Evolutionary conservation across 441 rosid genomes (phyloP), one percentile per base, ranked within the genome.

Genomic region (Arabidopsis hybrid): DNA sequence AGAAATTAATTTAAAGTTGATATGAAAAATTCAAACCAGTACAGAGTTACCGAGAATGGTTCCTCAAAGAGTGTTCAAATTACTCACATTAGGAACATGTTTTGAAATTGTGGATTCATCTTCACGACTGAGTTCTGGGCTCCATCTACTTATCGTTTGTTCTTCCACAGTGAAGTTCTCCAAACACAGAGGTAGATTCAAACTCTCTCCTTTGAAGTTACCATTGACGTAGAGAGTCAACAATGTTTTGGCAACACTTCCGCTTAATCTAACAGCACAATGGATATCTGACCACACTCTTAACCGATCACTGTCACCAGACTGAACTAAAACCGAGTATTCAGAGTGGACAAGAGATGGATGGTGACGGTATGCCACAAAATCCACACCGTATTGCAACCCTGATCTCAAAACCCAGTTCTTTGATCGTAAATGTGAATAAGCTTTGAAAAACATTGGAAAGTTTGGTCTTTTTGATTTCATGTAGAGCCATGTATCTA

Each of bases 291-390:
- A 83, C 91, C 96, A 89, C 34, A 73, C 85, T 63, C 80, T 82
- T 67, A 92, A 63, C 52, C 91, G 83, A 43, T 80, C 80, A 64
- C 75, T 82, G 14, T 64, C 83, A 12, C 81, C 82, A 42, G 84
- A 78, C 56, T 84, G 64, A 58, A 83, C 86, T 69, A 88, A 72
- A 52, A 89, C 87, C 0, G 90, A 88, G 64, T 78, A 90, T 53
- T 88, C 91, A 26, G 93, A 87, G 80, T 92, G 94, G 68, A 92
- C 96, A 39, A 89, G 80, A 64, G 90, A 77, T 1, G 93, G 92
- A 74, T 83, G 97, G 53, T 88, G 95, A 31, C 81, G 73, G 47
- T 88, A 91, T 4, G 86, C 92, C 51, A 85, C 91, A 50, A 80
- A 91, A 55, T 89, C 95, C 16, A 87, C 90, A 39, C 92, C 97